These are phyloP conservation scores for Coemansia sp. DNA, from an alignment of 192 early-diverging fungal genomes.

Conservation along the genomic window DNA sequence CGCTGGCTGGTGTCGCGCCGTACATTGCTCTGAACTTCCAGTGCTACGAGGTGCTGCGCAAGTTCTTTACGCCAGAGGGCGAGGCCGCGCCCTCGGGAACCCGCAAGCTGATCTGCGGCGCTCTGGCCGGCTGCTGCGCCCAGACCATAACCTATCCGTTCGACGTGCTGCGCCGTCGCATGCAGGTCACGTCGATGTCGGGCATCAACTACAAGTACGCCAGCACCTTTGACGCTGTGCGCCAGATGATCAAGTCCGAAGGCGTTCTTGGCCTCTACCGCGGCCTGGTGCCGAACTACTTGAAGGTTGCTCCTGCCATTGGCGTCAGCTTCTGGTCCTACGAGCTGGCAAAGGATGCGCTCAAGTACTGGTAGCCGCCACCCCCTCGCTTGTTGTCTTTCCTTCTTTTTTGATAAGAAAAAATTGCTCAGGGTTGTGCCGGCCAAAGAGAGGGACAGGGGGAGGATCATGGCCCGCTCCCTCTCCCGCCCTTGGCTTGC, in stretches of 20 bases:
- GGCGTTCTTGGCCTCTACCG: slow-evolving; percentile 70
- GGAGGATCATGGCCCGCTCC: too few relatives aligned
- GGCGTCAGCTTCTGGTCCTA: slow-evolving; percentile 81
- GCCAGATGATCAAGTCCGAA: slow-evolving; percentile 62
- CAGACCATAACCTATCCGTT: slow-evolving; percentile 81
- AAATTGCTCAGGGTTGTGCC: too few relatives aligned
- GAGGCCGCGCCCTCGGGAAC: slow-evolving; percentile 58
- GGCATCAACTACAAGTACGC: slow-evolving; percentile 66
- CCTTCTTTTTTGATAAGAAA: neutral
- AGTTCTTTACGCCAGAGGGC: slow-evolving; percentile 63
- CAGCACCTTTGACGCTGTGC: slow-evolving; percentile 68
- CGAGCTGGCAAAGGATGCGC: slow-evolving; percentile 69
- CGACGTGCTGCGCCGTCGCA: slow-evolving; percentile 72
- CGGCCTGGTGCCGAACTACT: slow-evolving; percentile 77
- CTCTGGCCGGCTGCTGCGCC: slow-evolving; percentile 73
- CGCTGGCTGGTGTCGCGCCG: slow-evolving; percentile 71
- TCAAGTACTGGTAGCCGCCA: slow-evolving; percentile 49
- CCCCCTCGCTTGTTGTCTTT: neutral
- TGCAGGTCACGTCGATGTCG: slow-evolving; percentile 76
- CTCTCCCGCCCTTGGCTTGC: neutral
- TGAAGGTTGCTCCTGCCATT: slow-evolving; percentile 83
- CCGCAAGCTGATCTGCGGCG: slow-evolving; percentile 69
- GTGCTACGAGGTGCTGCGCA: slow-evolving; percentile 73
- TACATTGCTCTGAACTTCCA: slow-evolving; percentile 83
- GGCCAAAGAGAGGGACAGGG: too few relatives aligned